phyloP scores from a whole-genome alignment of 1,284 basidiomycete genomes.

The Anthracocystis walkeri region DNA sequence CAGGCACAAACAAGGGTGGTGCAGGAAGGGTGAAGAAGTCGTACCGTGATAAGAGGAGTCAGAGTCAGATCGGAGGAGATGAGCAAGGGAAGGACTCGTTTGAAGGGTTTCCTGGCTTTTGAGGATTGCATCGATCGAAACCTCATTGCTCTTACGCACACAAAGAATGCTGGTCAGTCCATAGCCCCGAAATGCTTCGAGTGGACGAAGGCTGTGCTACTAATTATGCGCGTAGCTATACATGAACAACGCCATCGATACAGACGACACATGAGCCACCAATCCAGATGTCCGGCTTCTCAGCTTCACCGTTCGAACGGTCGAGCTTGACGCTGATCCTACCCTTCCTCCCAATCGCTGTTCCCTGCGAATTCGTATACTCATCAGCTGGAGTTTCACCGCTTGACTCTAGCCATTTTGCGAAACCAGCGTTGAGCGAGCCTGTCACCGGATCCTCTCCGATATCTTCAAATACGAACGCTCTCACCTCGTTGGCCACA shows the following conservation, averaged over 20 bases:
- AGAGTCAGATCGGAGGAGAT: conserved; percentile 3
- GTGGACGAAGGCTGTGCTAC: too few species aligned
- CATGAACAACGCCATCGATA: conserved; percentile 40
- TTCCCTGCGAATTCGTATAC: conserved; percentile 52
- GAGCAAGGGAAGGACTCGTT: conserved; percentile 15
- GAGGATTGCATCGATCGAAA: not conserved
- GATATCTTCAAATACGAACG: conserved; percentile 41
- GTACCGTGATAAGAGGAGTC: conserved; percentile 32
- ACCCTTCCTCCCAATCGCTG: conserved; percentile 45
- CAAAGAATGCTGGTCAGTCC: not conserved
- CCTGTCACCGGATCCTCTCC: conserved; percentile 64
- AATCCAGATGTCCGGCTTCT: conserved; percentile 49
- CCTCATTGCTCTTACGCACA: not conserved
- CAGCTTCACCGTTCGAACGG: not conserved
- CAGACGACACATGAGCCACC: conserved; percentile 53
- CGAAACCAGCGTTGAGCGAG: conserved; percentile 59
- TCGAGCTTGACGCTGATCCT: conserved; percentile 45
- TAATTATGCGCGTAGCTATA: not conserved
- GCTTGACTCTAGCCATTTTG: conserved; percentile 48
- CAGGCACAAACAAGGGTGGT: conserved; percentile 32
- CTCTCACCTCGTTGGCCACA: conserved; percentile 49
- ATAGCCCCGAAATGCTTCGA: too few species aligned
- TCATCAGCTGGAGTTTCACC: conserved; percentile 29
- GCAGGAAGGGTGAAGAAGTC: conserved; percentile 35
- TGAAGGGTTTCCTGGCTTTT: conserved; percentile 46